Evolutionary conservation across 768 basidiomycete genomes (phyloP).

Genomic region (Fistulinella prunicolor): DNA sequence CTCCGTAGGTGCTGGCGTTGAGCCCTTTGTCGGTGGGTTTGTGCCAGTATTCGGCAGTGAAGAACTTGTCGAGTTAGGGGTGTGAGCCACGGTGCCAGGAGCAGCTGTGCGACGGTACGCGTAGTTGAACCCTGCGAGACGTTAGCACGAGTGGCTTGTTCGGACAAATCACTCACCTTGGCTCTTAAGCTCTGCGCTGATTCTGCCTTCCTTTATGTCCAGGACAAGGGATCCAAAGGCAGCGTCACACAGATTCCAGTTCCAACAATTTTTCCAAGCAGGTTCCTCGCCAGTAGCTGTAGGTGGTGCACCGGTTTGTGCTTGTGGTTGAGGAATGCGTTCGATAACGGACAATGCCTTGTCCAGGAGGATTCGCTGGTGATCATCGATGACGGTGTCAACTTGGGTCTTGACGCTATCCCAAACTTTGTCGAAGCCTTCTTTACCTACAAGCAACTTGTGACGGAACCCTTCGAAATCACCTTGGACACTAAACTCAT

Average conservation of each 20-base stretch:
- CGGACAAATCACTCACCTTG: conserved; percentile 58
- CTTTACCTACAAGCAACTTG: conserved; percentile 77
- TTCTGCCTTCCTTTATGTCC: conserved; percentile 87
- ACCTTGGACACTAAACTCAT: conserved; percentile 91
- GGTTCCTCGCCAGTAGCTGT: conserved; percentile 74
- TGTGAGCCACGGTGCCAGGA: conserved; percentile 48
- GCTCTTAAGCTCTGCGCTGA: conserved; percentile 89
- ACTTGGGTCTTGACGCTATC: conserved; percentile 90
- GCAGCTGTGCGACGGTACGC: conserved; percentile 80
- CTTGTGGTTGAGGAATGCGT: conserved; percentile 62
- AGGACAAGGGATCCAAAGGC: conserved; percentile 87
- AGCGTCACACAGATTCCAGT: conserved; percentile 97
- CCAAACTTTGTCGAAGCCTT: conserved; percentile 89
- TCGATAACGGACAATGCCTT: conserved; percentile 86
- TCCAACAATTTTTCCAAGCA: conserved; percentile 99
- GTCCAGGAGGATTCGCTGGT: conserved; percentile 83
- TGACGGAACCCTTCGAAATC: conserved; percentile 86
- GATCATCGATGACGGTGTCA: conserved; percentile 85
- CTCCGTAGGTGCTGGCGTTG: conserved; percentile 35
- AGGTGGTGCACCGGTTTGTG: conserved; percentile 37
- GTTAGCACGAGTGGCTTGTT: conserved; percentile 6
- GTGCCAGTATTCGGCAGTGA: conserved; percentile 42
- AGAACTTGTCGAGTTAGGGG: conserved; percentile 56
- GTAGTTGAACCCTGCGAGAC: conserved; percentile 82
- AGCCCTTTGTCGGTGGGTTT: conserved; percentile 33